Percentiles rank a stretch among this genome's conserved stretches.
Conservation (phyloP, 83 land plant genomes). For the Thuja plicata region DNA sequence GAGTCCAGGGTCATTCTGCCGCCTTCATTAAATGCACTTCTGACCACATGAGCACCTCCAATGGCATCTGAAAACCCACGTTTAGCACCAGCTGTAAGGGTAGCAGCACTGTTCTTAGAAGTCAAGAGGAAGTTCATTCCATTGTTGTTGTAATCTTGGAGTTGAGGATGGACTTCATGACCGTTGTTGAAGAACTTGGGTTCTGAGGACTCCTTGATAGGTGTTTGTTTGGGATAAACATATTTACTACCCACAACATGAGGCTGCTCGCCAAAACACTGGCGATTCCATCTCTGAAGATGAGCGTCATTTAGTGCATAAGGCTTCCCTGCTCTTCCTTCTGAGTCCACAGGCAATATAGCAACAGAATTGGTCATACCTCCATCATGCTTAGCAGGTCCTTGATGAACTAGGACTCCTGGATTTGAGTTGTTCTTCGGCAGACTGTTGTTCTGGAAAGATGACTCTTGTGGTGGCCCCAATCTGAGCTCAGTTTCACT, state of each 20-base stretch:
- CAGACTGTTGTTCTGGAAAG: background rate
- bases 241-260: slow-evolving; percentile 4
- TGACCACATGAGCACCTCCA: slow-evolving; percentile 12
- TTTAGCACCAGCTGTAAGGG: slow-evolving; percentile 15
- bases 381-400: background rate
- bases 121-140: slow-evolving; percentile 9
- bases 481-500: slow-evolving; percentile 14
- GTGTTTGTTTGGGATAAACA: slow-evolving; percentile 4
- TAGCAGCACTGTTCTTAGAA: background rate
- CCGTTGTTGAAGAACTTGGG: slow-evolving; percentile 18
- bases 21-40: slow-evolving; percentile 11
- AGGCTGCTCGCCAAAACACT: slow-evolving; percentile 12
- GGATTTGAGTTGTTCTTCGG: background rate
- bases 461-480: slow-evolving; percentile 14
- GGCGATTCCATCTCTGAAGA: slow-evolving; percentile 17
- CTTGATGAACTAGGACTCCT: background rate
- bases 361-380: background rate
- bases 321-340: slow-evolving; percentile 3
- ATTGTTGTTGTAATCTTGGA: slow-evolving; percentile 14
- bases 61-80: slow-evolving; percentile 11
- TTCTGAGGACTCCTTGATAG: slow-evolving; percentile 6
- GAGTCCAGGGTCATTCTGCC: slow-evolving; percentile 13
- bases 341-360: slow-evolving; percentile 10
- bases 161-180: slow-evolving; percentile 12
- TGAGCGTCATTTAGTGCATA: slow-evolving; percentile 10